Evolutionary conservation across 1,139 yeast genomes (phyloP).

Genomic region (Diutina ranongensis): DNA sequence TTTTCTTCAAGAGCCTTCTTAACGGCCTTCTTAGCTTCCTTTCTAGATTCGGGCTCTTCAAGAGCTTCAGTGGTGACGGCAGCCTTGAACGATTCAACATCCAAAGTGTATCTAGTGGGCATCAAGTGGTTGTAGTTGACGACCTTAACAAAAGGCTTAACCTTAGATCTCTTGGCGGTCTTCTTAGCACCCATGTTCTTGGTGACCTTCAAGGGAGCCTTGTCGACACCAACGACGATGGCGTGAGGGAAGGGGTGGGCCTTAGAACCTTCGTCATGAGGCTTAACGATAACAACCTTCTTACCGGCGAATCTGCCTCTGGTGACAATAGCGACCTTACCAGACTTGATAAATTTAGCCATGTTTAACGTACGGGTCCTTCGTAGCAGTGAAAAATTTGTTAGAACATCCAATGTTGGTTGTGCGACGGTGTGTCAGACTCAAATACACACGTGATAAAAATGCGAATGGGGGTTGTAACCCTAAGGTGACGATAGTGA

Average conservation of each 20-base stretch:
- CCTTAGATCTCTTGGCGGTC: constrained; percentile 91
- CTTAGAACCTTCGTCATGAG: constrained; percentile 99
- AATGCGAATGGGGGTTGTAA: not conserved
- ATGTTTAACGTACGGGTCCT: not conserved
- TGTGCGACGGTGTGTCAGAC: not conserved
- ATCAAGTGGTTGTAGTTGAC: constrained; percentile 99
- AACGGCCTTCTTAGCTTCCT: constrained; percentile 98
- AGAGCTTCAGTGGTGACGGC: constrained; percentile 89
- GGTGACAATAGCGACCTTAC: constrained; percentile 76
- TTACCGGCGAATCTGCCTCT: constrained; percentile 99
- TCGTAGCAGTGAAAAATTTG: constrained; percentile 1
- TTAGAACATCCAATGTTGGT: not conserved
- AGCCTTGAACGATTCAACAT: constrained; percentile 90
- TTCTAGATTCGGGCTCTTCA: constrained; percentile 97
- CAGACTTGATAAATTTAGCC: constrained; percentile 7
- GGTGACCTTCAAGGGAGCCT: constrained; percentile 96
- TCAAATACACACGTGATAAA: not conserved
- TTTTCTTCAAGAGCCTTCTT: constrained; percentile 99
- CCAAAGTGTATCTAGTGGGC: constrained; percentile 99
- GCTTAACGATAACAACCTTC: constrained; percentile 98
- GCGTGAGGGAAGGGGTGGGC: constrained; percentile 99
- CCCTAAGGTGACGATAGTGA: not conserved
- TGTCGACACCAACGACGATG: constrained; percentile 98
- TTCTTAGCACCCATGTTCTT: constrained; percentile 93
- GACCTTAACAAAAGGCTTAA: constrained; percentile 98